Evolutionary conservation across 2,329 filamentous ascomycete species (phyloP), one percentile per base, ranked within the genome.

Genomic region (Sphaerulina vaccinii): DNA sequence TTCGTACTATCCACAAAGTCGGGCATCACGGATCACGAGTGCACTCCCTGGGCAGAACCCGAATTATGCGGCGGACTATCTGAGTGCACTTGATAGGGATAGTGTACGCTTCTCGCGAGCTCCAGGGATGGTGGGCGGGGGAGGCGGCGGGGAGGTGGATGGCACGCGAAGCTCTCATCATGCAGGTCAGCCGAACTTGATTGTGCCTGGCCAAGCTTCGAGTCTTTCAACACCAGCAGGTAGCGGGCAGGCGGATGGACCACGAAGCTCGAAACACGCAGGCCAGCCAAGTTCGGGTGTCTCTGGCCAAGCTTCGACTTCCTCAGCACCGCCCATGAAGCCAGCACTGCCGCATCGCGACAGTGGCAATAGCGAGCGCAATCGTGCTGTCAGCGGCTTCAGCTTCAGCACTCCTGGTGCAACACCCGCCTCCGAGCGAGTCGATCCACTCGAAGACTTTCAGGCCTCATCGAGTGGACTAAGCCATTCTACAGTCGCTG

Each of bases 341-440:
- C 56, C 57, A 19, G 24, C 47, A 10, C 27, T 63, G n/a, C 58
- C 59, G 21, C 51, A 40, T 35, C 35, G 59, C 13, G 56, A 61
- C 37, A 62, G 59, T 52, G 62, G 61, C 13, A 60, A 61, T 29
- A 57, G 60, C 44, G 62, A 62, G 47, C 52, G 53, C 3, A 63
- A 60, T 53, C 55, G 61, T 13, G 54, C 39, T 10, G 56, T 51
- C 4, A 60, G 60, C 33, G 60, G 62, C 16, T 57, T 62, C 50
- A 60, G 45, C 32, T 60, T 64, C 37, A 51, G 35, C n/a, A 51
- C 46, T 19, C 32, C 22, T 19, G 47, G 47, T 29, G 45, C 36
- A 4, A 41, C 37, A 18, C 45, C 45, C 6, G 6, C 22, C 5
- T 40, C 45, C 8, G 45, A 49, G 37, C 45, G 24, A 13, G 36